These are phyloP conservation scores for Phaffia australis DNA, from an alignment of 768 basidiomycete genomes.

Conservation along the genomic window DNA sequence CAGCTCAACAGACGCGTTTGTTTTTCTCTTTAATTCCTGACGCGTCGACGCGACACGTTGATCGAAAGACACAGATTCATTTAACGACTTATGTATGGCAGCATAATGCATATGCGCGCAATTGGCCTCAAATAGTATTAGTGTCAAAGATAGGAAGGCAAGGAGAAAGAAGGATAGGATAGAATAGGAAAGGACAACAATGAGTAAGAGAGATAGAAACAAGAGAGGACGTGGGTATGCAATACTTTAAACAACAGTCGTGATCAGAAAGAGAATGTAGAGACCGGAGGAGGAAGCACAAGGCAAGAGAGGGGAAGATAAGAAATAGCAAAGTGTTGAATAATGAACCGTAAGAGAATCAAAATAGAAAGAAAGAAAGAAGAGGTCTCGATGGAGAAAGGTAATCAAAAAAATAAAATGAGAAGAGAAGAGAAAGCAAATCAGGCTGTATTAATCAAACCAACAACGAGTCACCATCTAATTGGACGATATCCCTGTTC, in stretches of 20 bases:
- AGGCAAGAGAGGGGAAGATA: neutral
- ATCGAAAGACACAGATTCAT: no score
- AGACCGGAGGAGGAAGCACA: neutral
- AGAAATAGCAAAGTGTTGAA: neutral
- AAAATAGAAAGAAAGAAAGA: constrained; percentile 2
- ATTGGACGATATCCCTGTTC: neutral
- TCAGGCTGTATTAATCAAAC: neutral
- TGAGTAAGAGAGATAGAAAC: constrained; percentile 34
- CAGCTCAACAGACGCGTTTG: no score
- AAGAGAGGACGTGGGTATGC: constrained; percentile 30
- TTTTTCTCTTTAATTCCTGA: no score
- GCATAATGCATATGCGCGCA: no score
- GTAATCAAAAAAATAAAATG: neutral
- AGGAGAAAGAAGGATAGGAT: no score
- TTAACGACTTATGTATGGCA: no score
- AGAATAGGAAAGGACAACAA: constrained; percentile 13
- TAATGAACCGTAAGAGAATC: neutral
- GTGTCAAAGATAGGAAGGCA: no score
- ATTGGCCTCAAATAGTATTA: no score
- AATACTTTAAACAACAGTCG: constrained; percentile 35
- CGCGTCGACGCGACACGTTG: no score
- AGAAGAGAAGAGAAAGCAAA: neutral
- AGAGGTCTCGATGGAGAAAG: neutral
- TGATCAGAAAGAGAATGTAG: constrained; percentile 14
- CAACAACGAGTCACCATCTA: neutral